phyloP scores from a whole-genome alignment of 2,329 filamentous ascomycete genomes.

The Trichoderma oligosporum region DNA sequence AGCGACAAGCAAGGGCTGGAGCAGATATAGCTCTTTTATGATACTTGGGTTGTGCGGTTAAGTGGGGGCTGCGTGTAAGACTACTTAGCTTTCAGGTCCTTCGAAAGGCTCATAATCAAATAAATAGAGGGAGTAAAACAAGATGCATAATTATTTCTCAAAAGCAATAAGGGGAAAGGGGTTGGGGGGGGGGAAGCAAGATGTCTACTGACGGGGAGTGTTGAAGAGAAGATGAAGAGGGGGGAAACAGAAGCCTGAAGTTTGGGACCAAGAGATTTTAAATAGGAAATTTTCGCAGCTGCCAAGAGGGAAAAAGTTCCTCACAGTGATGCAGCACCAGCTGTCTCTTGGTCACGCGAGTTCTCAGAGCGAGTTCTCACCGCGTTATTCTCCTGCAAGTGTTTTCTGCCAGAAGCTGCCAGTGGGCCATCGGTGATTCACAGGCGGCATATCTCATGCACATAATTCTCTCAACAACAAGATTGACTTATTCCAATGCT shows the following conservation, averaged over 20 bases:
- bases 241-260: neutral
- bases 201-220: neutral
- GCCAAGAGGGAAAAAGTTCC: neutral
- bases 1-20: slow-evolving; percentile 39
- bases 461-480: neutral
- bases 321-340: slow-evolving; percentile 16
- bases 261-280: slow-evolving; percentile 9
- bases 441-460: neutral
- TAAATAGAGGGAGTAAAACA: neutral
- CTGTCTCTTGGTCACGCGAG: slow-evolving; percentile 7
- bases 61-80: neutral
- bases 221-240: neutral
- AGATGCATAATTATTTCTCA: neutral
- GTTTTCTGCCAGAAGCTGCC: neutral
- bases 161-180: neutral
- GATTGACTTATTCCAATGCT: neutral
- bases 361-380: neutral
- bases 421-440: slow-evolving; percentile 13
- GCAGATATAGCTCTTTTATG: slow-evolving; percentile 52
- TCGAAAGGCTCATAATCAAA: neutral
- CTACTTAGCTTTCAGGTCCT: neutral
- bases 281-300: slow-evolving; percentile 7
- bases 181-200: too few species aligned
- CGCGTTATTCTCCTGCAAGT: neutral
- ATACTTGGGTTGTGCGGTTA: neutral